Evolutionary conservation across 805 yeast genomes (phyloP).

Genomic region (Wickerhamiella shivajii): DNA sequence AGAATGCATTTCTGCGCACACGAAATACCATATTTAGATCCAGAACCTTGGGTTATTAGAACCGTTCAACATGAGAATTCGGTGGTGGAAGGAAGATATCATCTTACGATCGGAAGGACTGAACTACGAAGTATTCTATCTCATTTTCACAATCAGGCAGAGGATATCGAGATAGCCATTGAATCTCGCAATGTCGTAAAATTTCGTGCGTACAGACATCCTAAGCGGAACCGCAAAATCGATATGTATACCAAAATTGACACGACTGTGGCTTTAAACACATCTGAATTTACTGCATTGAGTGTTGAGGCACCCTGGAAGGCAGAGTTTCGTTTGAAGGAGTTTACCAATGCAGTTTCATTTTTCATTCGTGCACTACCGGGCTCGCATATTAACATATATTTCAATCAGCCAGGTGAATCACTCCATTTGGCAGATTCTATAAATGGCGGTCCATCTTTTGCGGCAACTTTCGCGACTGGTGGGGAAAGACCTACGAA

Average conservation of each 20-base stretch:
- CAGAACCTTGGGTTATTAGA: too few species aligned
- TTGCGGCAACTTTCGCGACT: too few species aligned
- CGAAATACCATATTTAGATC: too few species aligned
- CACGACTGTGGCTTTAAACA: constrained; percentile 13
- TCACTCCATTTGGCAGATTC: constrained; percentile 4
- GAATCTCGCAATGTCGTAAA: constrained; percentile 8
- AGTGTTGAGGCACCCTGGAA: constrained; percentile 14
- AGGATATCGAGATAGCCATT: constrained; percentile 13
- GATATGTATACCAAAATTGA: constrained; percentile 7
- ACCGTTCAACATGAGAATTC: too few species aligned
- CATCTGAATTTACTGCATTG: constrained; percentile 12
- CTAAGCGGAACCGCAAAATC: constrained; percentile 4
- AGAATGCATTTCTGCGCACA: too few species aligned
- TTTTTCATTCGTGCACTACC: constrained; percentile 11
- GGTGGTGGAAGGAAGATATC: too few species aligned
- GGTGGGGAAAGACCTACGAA: too few species aligned
- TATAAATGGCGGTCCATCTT: too few species aligned
- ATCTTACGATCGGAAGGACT: too few species aligned
- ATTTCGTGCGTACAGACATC: constrained; percentile 10
- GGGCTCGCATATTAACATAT: constrained; percentile 2
- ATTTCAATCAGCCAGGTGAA: constrained; percentile 2
- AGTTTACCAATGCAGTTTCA: constrained; percentile 13
- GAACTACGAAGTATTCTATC: constrained; percentile 3
- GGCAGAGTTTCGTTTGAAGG: constrained; percentile 14
- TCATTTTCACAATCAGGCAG: constrained; percentile 13